Conservation (phyloP, 192 early-diverging fungal genomes). For the Cetraspora pellucida region DNA sequence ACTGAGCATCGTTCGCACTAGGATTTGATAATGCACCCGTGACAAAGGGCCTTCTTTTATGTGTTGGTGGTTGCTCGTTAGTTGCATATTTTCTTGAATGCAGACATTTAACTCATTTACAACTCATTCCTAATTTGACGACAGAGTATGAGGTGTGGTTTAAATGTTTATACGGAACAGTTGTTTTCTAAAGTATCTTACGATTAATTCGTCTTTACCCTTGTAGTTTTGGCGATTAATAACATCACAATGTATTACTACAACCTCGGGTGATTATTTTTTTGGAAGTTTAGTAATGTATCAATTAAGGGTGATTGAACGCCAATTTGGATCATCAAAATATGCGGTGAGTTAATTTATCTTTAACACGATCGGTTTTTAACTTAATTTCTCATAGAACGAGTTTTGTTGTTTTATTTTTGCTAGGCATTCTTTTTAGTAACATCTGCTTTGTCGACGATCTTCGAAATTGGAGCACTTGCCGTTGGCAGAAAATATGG, state of each 20-base stretch:
- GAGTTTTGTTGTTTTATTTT: not conserved
- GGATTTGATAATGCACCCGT: conserved; percentile 69
- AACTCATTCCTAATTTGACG: conserved; percentile 60
- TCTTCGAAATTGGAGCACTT: conserved; percentile 57
- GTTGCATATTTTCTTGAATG: conserved; percentile 51
- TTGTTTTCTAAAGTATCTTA: not conserved
- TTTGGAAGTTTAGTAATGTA: conserved; percentile 63
- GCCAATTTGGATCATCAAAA: conserved; percentile 63
- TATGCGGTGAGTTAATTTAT: conserved; percentile 52
- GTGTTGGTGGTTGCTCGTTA: conserved; percentile 53
- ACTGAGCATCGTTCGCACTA: conserved; percentile 12
- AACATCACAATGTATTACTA: conserved; percentile 56
- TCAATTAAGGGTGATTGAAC: conserved; percentile 60
- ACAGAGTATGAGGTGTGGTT: conserved; percentile 60
- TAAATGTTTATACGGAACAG: not conserved
- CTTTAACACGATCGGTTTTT: not conserved
- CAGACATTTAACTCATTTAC: conserved; percentile 56
- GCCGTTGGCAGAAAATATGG: conserved; percentile 49
- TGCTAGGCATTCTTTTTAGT: conserved; percentile 48
- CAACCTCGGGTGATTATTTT: conserved; percentile 60
- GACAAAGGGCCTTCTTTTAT: conserved; percentile 56
- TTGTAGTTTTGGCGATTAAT: conserved; percentile 65
- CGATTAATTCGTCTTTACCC: no score
- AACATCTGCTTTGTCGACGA: conserved; percentile 48
- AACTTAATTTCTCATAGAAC: not conserved